These are phyloP conservation scores for Chiua sp. DNA, from an alignment of 1,284 basidiomycete species.

Conservation along the genomic window DNA sequence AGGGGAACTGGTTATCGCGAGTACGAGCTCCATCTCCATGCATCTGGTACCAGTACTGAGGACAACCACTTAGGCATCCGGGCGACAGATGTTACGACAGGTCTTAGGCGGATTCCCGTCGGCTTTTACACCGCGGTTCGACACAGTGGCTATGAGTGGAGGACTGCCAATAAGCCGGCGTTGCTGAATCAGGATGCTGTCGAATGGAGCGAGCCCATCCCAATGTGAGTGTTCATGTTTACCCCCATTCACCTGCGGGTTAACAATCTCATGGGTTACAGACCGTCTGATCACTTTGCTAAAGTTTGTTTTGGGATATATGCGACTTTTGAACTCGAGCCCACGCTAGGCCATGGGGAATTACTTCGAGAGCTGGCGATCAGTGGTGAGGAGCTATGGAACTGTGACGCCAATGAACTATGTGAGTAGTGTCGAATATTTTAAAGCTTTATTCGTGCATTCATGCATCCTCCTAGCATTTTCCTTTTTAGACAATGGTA, in stretches of 20 bases:
- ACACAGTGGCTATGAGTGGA: background rate
- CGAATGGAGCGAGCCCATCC: slow-evolving; percentile 2
- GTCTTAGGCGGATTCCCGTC: too few relatives aligned
- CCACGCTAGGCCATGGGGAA: background rate
- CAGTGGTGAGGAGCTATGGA: background rate
- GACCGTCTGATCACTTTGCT: slow-evolving; percentile 1
- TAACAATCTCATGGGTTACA: background rate
- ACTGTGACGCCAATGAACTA: background rate
- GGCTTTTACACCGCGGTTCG: too few relatives aligned
- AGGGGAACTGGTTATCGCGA: background rate
- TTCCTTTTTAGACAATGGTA: background rate
- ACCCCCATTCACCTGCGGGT: background rate
- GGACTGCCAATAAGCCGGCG: background rate
- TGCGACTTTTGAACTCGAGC: slow-evolving; percentile 8
- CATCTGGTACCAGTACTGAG: background rate
- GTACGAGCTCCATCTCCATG: background rate
- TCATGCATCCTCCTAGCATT: background rate
- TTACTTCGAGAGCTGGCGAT: background rate
- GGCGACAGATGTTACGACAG: too few relatives aligned
- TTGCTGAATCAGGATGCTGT: background rate
- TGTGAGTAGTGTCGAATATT: background rate
- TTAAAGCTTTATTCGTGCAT: background rate
- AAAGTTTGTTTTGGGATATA: background rate
- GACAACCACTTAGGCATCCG: background rate
- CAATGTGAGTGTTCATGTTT: background rate